A percentile compares a stretch with the other conserved stretches of the same genome.
phyloP scores from a whole-genome alignment of 2,329 filamentous ascomycete genomes.

The Cladophialophora yegresii region DNA sequence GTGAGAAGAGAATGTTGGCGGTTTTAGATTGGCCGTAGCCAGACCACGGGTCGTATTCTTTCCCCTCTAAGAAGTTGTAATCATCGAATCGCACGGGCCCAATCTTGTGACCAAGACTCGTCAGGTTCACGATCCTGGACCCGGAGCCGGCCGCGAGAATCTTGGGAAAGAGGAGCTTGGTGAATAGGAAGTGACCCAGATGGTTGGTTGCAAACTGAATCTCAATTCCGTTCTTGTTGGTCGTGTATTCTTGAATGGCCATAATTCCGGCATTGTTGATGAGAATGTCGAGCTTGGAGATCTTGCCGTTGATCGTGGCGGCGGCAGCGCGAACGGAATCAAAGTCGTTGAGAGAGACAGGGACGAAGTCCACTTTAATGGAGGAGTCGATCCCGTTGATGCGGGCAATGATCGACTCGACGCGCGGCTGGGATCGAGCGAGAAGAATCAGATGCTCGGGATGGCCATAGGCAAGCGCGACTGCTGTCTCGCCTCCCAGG shows the following conservation, averaged over 20 bases:
- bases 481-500: slow-evolving; percentile 38
- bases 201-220: slow-evolving; percentile 43
- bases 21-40: slow-evolving; percentile 54
- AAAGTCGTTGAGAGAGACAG: slow-evolving; percentile 31
- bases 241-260: slow-evolving; percentile 33
- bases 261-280: slow-evolving; percentile 44
- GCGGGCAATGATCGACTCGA: slow-evolving; percentile 37
- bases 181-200: slow-evolving; percentile 43
- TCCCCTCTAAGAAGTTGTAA: slow-evolving; percentile 35
- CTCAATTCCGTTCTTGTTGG: slow-evolving; percentile 41
- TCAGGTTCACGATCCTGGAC: slow-evolving; percentile 48
- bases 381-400: slow-evolving; percentile 29
- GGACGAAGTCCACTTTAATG: slow-evolving; percentile 31
- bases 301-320: slow-evolving; percentile 31
- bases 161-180: slow-evolving; percentile 38
- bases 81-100: slow-evolving; percentile 41
- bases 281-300: slow-evolving; percentile 39
- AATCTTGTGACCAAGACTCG: slow-evolving; percentile 50
- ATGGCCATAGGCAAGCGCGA: slow-evolving; percentile 38
- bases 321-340: slow-evolving; percentile 37
- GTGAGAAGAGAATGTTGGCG: slow-evolving; percentile 47
- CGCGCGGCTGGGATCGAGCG: slow-evolving; percentile 37
- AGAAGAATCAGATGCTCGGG: slow-evolving; percentile 39
- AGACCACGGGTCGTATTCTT: slow-evolving; percentile 43
- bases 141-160: slow-evolving; percentile 33